phyloP scores from a whole-genome alignment of 257 asterid genomes.

The Scutellaria minor region DNA sequence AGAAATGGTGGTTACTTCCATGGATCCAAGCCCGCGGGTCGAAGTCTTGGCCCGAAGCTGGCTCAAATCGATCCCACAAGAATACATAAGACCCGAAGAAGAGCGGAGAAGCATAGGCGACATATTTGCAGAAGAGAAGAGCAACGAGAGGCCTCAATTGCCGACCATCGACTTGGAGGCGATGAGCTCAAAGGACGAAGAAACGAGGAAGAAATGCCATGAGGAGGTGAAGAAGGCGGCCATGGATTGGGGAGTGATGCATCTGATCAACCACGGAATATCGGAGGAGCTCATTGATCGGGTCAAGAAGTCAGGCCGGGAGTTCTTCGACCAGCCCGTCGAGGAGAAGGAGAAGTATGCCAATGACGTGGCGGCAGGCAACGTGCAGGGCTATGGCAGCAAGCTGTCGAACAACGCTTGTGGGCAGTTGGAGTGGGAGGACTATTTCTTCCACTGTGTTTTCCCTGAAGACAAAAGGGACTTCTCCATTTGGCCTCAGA shows the following conservation, averaged over 20 bases:
- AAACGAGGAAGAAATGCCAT: conserved; percentile 46
- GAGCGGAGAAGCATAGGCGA: conserved; percentile 66
- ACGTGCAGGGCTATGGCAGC: conserved; percentile 90
- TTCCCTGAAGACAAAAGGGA: conserved; percentile 66
- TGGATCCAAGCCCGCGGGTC: conserved; percentile 54
- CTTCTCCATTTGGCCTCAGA: conserved; percentile 74
- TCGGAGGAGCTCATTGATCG: conserved; percentile 50
- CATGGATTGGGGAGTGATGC: conserved; percentile 94
- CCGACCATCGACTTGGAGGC: conserved; percentile 60
- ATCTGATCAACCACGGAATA: conserved; percentile 79
- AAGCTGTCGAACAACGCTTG: conserved; percentile 77
- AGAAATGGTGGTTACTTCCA: conserved; percentile 35
- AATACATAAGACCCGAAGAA: conserved; percentile 71
- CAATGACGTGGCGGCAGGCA: conserved; percentile 72
- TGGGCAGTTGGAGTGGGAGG: conserved; percentile 91
- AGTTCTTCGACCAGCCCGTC: conserved; percentile 62
- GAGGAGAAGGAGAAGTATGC: conserved; percentile 96
- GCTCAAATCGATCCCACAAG: conserved; percentile 66
- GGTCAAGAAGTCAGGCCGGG: conserved; percentile 63
- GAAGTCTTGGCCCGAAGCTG: conserved; percentile 71
- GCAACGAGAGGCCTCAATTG: conserved; percentile 59
- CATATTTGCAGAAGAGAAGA: conserved; percentile 64
- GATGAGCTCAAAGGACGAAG: conserved; percentile 51
- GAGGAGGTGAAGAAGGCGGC: conserved; percentile 72
- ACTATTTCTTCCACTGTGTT: conserved; percentile 75